Conservation (phyloP, 169 alveolate species). For the Plasmodium vinckei region DNA sequence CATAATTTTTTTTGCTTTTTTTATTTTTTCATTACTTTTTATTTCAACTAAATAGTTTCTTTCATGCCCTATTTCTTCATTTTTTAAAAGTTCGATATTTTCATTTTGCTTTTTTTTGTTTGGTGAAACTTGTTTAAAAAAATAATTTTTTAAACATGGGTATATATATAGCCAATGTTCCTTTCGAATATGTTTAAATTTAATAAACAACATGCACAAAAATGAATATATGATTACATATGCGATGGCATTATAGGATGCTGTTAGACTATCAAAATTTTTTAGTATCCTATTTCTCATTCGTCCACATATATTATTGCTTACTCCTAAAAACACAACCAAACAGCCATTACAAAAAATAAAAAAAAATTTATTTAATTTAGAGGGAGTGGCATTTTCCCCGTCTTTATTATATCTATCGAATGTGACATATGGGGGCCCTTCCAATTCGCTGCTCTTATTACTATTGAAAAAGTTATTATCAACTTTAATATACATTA, state of each 20-base stretch:
- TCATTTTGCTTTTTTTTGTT: constrained; percentile 3
- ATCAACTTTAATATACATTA: not conserved
- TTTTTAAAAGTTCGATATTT: not conserved
- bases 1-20: constrained; percentile 11
- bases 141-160: constrained; percentile 37
- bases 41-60: not conserved
- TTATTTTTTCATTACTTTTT: not conserved
- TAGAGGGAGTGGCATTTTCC: not conserved
- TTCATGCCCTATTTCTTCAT: constrained; percentile 2
- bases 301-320: constrained; percentile 63
- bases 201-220: constrained; percentile 25
- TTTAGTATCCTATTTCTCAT: constrained; percentile 57
- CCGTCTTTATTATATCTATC: not conserved
- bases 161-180: constrained; percentile 57
- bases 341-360: constrained; percentile 68
- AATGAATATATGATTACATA: constrained; percentile 42
- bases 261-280: constrained; percentile 70
- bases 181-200: constrained; percentile 24
- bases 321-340: constrained; percentile 65
- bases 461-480: not conserved
- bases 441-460: not conserved
- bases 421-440: not conserved
- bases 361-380: constrained; percentile 35
- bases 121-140: not conserved
- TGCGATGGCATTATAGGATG: constrained; percentile 69